Evolutionary conservation across 2,329 filamentous ascomycete genomes (phyloP).

Genomic region (Drechslerella dactyloides): DNA sequence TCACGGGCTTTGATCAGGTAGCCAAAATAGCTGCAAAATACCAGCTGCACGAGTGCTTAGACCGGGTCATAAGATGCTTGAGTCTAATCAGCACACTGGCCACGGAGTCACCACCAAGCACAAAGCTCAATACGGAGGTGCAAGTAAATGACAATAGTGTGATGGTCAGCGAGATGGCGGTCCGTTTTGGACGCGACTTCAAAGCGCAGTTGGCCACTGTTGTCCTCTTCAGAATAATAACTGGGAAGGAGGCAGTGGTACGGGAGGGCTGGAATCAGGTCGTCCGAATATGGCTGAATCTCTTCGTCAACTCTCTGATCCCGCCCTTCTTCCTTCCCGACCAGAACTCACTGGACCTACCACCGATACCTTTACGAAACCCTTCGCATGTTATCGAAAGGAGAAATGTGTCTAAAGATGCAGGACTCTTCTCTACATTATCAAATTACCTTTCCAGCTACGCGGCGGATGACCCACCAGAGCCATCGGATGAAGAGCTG

Average conservation of each 20-base stretch:
- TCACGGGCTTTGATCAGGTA: conserved; percentile 94
- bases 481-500: conserved; percentile 94
- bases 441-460: conserved; percentile 99
- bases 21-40: conserved; percentile 89
- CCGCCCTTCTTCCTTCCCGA: conserved; percentile 74
- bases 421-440: conserved; percentile 89
- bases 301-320: conserved; percentile 94
- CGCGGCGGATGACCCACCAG: conserved; percentile 94
- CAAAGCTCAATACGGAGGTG: conserved; percentile 89
- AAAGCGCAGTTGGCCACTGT: conserved; percentile 91
- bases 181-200: conserved; percentile 92
- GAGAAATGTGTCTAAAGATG: conserved; percentile 76
- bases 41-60: conserved; percentile 80
- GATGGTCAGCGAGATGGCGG: conserved; percentile 97
- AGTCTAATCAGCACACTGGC: conserved; percentile 89
- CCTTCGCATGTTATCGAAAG: conserved; percentile 93
- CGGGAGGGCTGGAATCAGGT: conserved; percentile 81
- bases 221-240: conserved; percentile 91
- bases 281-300: conserved; percentile 88
- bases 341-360: conserved; percentile 71
- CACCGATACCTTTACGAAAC: conserved; percentile 84
- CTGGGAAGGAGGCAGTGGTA: conserved; percentile 79
- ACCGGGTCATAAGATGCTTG: conserved; percentile 89
- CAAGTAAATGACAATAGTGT: conserved; percentile 89
- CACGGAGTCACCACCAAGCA: conserved; percentile 77